phyloP scores from a whole-genome alignment of 2,329 filamentous ascomycete genomes.

The Aciculosporium take region DNA sequence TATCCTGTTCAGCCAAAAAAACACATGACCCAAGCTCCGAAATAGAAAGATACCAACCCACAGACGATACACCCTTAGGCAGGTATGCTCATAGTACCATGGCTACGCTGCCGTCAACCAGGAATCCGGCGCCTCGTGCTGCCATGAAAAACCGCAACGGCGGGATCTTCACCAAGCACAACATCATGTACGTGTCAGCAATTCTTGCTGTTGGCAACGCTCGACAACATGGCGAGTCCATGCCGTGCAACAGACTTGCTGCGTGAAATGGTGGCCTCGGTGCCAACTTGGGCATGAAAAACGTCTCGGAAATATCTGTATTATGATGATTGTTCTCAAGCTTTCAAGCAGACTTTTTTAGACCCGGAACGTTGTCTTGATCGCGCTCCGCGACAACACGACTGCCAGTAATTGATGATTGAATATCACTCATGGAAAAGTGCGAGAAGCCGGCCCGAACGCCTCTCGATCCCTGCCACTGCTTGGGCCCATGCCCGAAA shows the following conservation, averaged over 20 bases:
- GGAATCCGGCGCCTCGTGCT: background rate
- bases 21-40: background rate
- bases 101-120: background rate
- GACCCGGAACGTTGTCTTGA: no score
- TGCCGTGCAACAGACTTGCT: background rate
- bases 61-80: background rate
- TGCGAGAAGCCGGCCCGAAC: no score
- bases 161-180: background rate
- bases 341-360: no score
- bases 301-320: background rate
- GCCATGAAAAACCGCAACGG: background rate
- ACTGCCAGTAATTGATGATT: no score
- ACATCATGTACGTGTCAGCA: background rate
- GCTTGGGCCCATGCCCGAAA: no score
- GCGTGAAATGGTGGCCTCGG: background rate
- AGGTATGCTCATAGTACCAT: no score
- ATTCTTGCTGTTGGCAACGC: background rate
- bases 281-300: background rate
- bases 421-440: no score
- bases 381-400: no score
- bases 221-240: background rate
- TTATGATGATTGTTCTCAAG: background rate
- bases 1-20: background rate
- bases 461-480: no score
- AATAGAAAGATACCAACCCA: background rate